Percentiles rank a stretch among this genome's conserved stretches.
Conservation (phyloP, 148 eudicot genomes). For the Rheum nobile region DNA sequence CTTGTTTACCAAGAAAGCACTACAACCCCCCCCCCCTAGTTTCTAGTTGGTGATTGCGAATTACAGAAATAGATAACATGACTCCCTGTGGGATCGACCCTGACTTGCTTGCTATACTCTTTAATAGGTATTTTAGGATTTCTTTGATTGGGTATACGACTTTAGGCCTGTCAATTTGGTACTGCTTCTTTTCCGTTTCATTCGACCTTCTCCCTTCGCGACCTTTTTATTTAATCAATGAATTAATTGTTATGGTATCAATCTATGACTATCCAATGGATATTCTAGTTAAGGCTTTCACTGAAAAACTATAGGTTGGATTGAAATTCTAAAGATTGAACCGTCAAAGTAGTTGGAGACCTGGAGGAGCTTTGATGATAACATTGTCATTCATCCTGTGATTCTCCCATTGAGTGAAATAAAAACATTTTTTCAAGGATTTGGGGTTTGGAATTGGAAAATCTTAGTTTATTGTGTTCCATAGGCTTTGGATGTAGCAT, state of each 20-base stretch:
- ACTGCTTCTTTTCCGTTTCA: too few species aligned
- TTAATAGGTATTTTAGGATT: too few species aligned
- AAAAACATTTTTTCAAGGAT: background rate
- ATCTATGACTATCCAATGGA: background rate
- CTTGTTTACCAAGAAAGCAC: too few species aligned
- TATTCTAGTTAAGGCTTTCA: background rate
- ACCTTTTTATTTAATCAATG: background rate
- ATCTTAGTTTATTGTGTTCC: background rate
- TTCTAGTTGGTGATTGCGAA: too few species aligned
- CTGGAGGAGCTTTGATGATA: background rate
- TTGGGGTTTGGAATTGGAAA: background rate
- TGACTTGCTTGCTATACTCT: too few species aligned
- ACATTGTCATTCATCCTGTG: background rate
- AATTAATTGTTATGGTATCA: background rate
- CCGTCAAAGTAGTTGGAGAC: background rate
- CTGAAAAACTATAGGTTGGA: background rate
- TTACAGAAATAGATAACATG: too few species aligned
- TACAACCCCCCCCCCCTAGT: too few species aligned
- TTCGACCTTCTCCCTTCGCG: too few species aligned
- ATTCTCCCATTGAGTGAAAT: background rate
- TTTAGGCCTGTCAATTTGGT: too few species aligned
- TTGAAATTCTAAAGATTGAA: background rate
- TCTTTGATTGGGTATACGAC: too few species aligned
- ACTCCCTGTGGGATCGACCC: too few species aligned
- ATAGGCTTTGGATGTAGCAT: background rate